Evolutionary conservation across 2,329 filamentous ascomycete genomes (phyloP), one percentile per base, ranked within the genome.

Genomic region (Penicillium sumatraense): DNA sequence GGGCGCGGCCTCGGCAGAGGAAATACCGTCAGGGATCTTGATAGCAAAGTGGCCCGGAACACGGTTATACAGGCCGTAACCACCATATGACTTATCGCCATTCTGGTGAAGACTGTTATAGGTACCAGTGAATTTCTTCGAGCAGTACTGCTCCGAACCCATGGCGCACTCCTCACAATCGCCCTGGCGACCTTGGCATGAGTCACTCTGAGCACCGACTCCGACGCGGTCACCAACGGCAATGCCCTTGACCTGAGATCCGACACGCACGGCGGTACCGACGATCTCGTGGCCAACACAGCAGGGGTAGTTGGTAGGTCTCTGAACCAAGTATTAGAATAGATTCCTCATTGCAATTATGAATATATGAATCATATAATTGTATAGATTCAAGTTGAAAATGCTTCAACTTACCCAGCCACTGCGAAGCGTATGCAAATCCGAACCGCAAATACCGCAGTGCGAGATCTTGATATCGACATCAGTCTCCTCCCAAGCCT

Each of bases 261-360:
- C 85, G 16, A 86, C 82, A 18, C 81, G 80, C 23, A 86, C 81
- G 5, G 78, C 83, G 1, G 74, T 81, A 49, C 86, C 86, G 41
- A 88, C 81, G 40, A 88, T 86, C 66, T 89, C 86, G 66, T 89
- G 86, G 49, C 86, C 86, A 18, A 87, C 84, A 49, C 81, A 82
- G 47, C 83, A 71, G 16, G 76, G 76, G 53, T 78, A 78, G 2
- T 50, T 46, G 29, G 68, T 61, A 13, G 70, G 68, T 20, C 65
- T 60, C 72, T 74, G 21, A 13, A 35, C 2, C 36, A 48, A 26
- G 35, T 56, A 26, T 42, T 49, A 53, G 44, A 31, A 20, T n/a
- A n/a, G n/a, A n/a, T n/a, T n/a, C n/a, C n/a, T n/a, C n/a, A n/a
- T n/a, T n/a, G n/a, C n/a, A 31, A 14, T 3, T 31, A 5, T 10